Evolutionary conservation across 805 yeast genomes (phyloP), one percentile per base, ranked within the genome.

Genomic region (Cyberlindnera mississippiensis): DNA sequence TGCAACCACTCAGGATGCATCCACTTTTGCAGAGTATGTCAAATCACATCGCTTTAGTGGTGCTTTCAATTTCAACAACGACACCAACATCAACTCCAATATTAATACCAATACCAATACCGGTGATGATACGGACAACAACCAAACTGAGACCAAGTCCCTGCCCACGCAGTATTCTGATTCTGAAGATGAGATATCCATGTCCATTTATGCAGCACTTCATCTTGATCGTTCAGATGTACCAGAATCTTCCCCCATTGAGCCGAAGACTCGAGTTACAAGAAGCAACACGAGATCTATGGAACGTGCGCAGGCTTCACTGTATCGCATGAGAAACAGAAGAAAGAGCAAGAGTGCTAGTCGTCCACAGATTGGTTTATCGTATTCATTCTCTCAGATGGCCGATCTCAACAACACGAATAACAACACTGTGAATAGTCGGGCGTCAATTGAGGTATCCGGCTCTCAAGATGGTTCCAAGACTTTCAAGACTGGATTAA

Each of bases 301-400:
- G 28, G 85, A 78, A 49, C 64, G 85, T 49, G 85, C 86, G 0
- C 80, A 78, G 52, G 85, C 85, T 0, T 79, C 85, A 0, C 54
- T 80, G 15, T 68, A 75, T 42, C 64, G 87, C 58, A 80, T 80
- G 71, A 68, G 73, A 44, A 75, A 76, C 32, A 67, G 85, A 44
- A 62, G 85, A 40, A 72, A 72, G 57, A 73, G 78, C 45, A 76
- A 72, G 51, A 66, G 68, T 45, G 70, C 41, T 1, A 57, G 66
- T 19, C 62, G 60, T 19, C 62, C 63, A 28, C 58, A 58, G 14
- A 51, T 59, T 22, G 62, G 35, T 1, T 40, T 37, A 9, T 35
- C 56, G 22, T 55, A 67, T 46, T 50, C 38, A 14, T 35, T 34
- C 6, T 12, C 46, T 3, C 38, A 40, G 10, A 24, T 48, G 14